Evolutionary conservation across 352 stramenopile species (phyloP).

Genomic region (Chrysophaeum taylorii): DNA sequence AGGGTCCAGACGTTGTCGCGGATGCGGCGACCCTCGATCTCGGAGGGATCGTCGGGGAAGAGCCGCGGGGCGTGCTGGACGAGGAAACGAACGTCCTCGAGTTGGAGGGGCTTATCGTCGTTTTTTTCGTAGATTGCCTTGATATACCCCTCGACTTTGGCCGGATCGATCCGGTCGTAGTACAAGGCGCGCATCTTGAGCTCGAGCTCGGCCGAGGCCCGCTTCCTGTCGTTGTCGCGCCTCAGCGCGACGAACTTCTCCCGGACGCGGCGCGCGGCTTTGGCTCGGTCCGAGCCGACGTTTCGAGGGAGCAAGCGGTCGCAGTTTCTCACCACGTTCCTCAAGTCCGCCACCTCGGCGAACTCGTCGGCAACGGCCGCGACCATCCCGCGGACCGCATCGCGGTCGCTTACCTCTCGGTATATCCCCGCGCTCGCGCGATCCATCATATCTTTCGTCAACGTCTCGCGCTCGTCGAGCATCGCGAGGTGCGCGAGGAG

Average conservation of each 20-base stretch:
- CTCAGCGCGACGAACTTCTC: conserved; percentile 28
- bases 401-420: conserved; percentile 27
- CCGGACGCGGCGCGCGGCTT: conserved; percentile 22
- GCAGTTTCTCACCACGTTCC: conserved; percentile 62
- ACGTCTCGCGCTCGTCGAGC: conserved; percentile 24
- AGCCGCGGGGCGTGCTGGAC: conserved; percentile 53
- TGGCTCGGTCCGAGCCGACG: conserved; percentile 31
- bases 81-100: conserved; percentile 66
- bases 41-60: conserved; percentile 51
- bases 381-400: conserved; percentile 21
- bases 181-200: conserved; percentile 74
- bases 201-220: conserved; percentile 64
- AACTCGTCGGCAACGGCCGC: conserved; percentile 32
- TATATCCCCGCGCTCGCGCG: conserved; percentile 30
- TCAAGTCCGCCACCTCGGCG: conserved; percentile 46
- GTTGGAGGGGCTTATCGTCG: conserved; percentile 24
- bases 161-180: conserved; percentile 70
- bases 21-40: conserved; percentile 56
- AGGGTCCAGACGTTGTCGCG: conserved; percentile 44
- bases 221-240: conserved; percentile 51
- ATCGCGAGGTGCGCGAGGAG: conserved; percentile 28
- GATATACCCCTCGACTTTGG: conserved; percentile 60
- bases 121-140: conserved; percentile 64
- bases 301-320: conserved; percentile 58
- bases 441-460: conserved; percentile 25